Percentiles rank a stretch among this genome's conserved stretches.
Conservation (phyloP, 2,329 filamentous ascomycete genomes). For the Aspergillus sp. region DNA sequence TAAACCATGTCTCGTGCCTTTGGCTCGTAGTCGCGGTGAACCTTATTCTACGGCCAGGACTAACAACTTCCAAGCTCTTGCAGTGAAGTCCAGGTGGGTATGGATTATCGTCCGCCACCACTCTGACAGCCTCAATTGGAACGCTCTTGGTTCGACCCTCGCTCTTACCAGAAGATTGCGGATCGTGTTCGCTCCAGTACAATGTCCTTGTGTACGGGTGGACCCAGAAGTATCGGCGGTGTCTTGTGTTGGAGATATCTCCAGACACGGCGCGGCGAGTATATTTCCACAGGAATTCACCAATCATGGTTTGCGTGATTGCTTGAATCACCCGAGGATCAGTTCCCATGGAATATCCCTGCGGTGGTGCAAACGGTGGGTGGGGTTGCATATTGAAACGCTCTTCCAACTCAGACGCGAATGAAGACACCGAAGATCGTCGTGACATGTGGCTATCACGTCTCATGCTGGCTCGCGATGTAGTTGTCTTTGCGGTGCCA, state of each 20-base stretch:
- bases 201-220: constrained; percentile 95
- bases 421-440: constrained; percentile 89
- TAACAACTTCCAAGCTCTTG: constrained; percentile 88
- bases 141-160: constrained; percentile 87
- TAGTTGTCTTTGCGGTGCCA: constrained; percentile 49
- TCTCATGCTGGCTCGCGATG: constrained; percentile 58
- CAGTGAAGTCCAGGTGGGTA: constrained; percentile 92
- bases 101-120: constrained; percentile 91
- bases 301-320: constrained; percentile 99
- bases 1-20: constrained; percentile 98
- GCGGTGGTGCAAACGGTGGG: constrained; percentile 46
- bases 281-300: constrained; percentile 98
- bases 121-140: constrained; percentile 85
- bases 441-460: constrained; percentile 53
- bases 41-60: constrained; percentile 83
- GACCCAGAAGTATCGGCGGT: constrained; percentile 97
- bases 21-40: constrained; percentile 94
- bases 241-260: constrained; percentile 83
- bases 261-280: constrained; percentile 90
- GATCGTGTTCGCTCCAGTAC: constrained; percentile 95
- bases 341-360: constrained; percentile 68
- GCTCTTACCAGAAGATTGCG: constrained; percentile 71
- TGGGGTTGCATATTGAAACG: constrained; percentile 75
- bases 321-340: constrained; percentile 99
- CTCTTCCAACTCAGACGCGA: constrained; percentile 88